Conservation (phyloP, 345 rosid genomes). For the Populus nigra region DNA sequence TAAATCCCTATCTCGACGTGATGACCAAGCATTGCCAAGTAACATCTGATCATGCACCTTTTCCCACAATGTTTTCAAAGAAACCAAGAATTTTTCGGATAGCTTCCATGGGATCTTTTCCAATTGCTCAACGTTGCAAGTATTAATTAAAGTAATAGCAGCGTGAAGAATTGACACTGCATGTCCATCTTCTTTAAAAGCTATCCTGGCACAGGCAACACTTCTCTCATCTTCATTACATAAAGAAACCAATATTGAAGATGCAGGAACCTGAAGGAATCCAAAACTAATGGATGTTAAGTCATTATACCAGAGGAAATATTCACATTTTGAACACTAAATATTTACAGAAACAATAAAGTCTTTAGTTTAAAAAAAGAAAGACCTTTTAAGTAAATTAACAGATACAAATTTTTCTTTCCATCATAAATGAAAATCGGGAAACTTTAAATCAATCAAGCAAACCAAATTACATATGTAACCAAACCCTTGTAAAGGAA, state of each 20-base stretch:
- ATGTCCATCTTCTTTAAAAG: conserved; percentile 29
- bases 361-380: no score
- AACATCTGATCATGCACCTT: conserved; percentile 36
- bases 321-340: background rate
- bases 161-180: conserved; percentile 35
- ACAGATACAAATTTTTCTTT: no score
- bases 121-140: conserved; percentile 37
- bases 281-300: conserved; percentile 34
- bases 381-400: background rate
- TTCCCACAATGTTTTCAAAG: conserved; percentile 38
- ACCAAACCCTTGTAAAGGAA: background rate
- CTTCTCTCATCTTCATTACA: conserved; percentile 18
- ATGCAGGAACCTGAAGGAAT: conserved; percentile 41
- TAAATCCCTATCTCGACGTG: conserved; percentile 12
- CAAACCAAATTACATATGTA: background rate
- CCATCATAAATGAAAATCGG: background rate
- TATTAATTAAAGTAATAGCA: conserved; percentile 38
- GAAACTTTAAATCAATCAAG: background rate
- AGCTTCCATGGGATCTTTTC: conserved; percentile 36
- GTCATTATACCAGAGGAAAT: conserved; percentile 8
- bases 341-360: background rate
- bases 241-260: conserved; percentile 23
- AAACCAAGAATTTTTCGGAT: conserved; percentile 25
- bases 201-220: conserved; percentile 20
- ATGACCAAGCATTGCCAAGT: conserved; percentile 12